Conservation (phyloP, 148 eudicot genomes). For the Cornus florida region DNA sequence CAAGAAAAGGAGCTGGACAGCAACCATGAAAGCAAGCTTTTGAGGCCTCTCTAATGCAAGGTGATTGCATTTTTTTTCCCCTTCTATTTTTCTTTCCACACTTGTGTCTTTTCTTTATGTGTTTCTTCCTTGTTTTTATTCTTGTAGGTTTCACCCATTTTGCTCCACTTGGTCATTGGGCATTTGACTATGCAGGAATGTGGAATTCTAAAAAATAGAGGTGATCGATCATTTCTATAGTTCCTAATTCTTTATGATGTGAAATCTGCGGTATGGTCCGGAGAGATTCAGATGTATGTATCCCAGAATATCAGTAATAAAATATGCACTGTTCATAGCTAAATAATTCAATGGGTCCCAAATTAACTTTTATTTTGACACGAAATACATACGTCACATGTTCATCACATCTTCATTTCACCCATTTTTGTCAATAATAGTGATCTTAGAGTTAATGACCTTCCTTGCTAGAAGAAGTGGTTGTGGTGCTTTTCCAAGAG, state of each 20-base stretch:
- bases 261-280: too few species aligned
- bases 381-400: neutral
- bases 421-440: neutral
- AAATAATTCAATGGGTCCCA: neutral
- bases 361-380: neutral
- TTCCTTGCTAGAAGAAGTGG: neutral
- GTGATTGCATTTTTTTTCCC: slow-evolving; percentile 40
- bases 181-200: neutral
- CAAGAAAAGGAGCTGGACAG: slow-evolving; percentile 24
- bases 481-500: neutral
- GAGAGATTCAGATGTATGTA: too few species aligned
- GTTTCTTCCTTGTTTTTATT: neutral
- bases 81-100: slow-evolving; percentile 2
- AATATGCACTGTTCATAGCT: too few species aligned
- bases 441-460: neutral
- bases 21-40: slow-evolving; percentile 39
- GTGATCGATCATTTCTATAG: too few species aligned
- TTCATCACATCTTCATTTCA: neutral
- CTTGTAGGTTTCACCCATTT: neutral
- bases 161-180: neutral
- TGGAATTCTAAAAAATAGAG: neutral
- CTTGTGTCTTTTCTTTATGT: neutral
- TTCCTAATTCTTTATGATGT: too few species aligned
- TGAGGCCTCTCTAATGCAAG: slow-evolving; percentile 40
- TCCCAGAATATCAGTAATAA: too few species aligned